Percentiles rank a stretch among this genome's conserved stretches.
phyloP scores from a whole-genome alignment of 805 yeast genomes.

The Metahyphopichia silvanorum region DNA sequence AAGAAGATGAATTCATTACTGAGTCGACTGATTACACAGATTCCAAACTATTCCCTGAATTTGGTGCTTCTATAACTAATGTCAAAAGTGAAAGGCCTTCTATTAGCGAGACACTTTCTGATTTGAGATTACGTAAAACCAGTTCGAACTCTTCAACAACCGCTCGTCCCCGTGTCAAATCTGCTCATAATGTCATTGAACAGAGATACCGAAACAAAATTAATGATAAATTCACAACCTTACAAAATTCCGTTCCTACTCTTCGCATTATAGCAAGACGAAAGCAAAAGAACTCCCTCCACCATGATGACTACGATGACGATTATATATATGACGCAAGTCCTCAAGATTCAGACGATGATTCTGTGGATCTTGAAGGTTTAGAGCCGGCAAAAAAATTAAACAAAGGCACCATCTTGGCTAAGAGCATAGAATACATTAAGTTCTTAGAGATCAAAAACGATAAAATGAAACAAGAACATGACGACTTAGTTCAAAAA shows the following conservation, averaged over 20 bases:
- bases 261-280: slow-evolving; percentile 27
- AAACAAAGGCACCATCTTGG: slow-evolving; percentile 73
- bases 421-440: slow-evolving; percentile 80
- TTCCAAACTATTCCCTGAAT: neutral
- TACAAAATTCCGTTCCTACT: slow-evolving; percentile 38
- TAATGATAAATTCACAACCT: slow-evolving; percentile 37
- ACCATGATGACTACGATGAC: slow-evolving; percentile 9
- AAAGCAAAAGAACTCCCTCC: slow-evolving; percentile 11
- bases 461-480: slow-evolving; percentile 46
- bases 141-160: neutral
- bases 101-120: neutral
- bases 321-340: slow-evolving; percentile 6
- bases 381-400: slow-evolving; percentile 70
- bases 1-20: no score
- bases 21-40: no score
- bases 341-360: slow-evolving; percentile 3
- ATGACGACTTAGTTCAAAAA: slow-evolving; percentile 41
- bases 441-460: slow-evolving; percentile 66
- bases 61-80: no score
- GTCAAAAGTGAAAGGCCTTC: no score
- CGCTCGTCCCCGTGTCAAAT: slow-evolving; percentile 19
- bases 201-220: slow-evolving; percentile 43
- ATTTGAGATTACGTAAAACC: neutral
- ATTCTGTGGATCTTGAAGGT: slow-evolving; percentile 56
- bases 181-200: slow-evolving; percentile 41